Evolutionary conservation across 805 yeast species (phyloP), one percentile per base, ranked within the genome.

Genomic region (Kockiozyma suomiensis): DNA sequence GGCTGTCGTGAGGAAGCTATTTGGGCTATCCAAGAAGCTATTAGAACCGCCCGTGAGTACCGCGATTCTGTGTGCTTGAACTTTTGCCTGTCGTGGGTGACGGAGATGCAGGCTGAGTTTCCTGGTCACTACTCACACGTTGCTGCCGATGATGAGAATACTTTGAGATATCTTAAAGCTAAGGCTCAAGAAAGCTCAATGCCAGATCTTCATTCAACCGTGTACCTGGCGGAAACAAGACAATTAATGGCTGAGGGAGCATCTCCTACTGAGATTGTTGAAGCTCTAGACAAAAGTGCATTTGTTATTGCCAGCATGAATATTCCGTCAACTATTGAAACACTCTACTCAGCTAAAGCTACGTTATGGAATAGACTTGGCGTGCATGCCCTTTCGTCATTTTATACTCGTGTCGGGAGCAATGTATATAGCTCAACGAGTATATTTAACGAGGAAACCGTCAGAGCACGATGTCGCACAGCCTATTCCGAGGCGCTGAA

Each of bases 21-120:
- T 7, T 79, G 86, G 64, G 86, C 96, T 0, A 87, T 90, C 7
- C 90, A 87, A 63, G 97, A 91, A 71, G 94, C 97, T 0, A 87
- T 90, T 1, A 79, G 87, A 5, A 90, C 91, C 2, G 97, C 97
- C 0, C 77, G 97, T 66, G 97, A 91, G 68, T 86, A 87, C 67
- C 85, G 85, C 62, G 97, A 92, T 71, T 79, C 82, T 56, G 77
- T 80, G 13, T 88, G 96, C 26, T 77, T 90, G 43, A 86, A 88
- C 28, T 85, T 85, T 66, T 79, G 90, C 15, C 75, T 90, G 51
- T 79, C 90, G 8, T 87, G 94, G 91, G 76, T 90, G 1, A 84
- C 85, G 65, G 82, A 85, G 63, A 88, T 87, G 66, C 78, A 89
- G 68, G 83, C 83, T 61, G 82, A 82, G 59, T 81, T 85, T 67